Conservation (phyloP, 1,139 yeast genomes). For the Geotrichum histeridarum region DNA sequence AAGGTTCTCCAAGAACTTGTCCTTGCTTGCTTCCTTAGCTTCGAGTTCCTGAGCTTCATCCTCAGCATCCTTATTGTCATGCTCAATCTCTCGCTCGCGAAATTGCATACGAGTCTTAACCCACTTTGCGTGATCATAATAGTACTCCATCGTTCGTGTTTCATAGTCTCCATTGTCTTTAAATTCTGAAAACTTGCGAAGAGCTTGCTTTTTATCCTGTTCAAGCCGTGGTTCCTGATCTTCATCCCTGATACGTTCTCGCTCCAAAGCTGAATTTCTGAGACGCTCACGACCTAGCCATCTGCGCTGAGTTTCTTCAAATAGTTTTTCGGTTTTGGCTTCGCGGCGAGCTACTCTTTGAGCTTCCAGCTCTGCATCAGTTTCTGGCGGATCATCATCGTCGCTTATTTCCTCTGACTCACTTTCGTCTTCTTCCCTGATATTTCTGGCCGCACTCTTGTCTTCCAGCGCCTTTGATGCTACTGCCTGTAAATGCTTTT, state of each 20-base stretch:
- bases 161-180: slow-evolving; percentile 27
- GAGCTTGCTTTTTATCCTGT: slow-evolving; percentile 23
- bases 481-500: slow-evolving; percentile 21
- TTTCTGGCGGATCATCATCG: slow-evolving; percentile 7
- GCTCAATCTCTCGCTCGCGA: slow-evolving; percentile 31
- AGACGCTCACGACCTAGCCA: slow-evolving; percentile 29
- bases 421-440: slow-evolving; percentile 7
- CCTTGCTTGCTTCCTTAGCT: slow-evolving; percentile 9
- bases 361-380: slow-evolving; percentile 26
- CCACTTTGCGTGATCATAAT: slow-evolving; percentile 36
- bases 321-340: slow-evolving; percentile 24
- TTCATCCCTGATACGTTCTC: slow-evolving; percentile 25
- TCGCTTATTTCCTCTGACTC: slow-evolving; percentile 8
- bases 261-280: slow-evolving; percentile 26
- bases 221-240: slow-evolving; percentile 21
- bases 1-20: slow-evolving; percentile 11
- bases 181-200: slow-evolving; percentile 26
- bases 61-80: slow-evolving; percentile 31
- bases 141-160: slow-evolving; percentile 29
- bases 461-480: slow-evolving; percentile 22
- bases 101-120: slow-evolving; percentile 29
- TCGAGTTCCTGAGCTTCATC: slow-evolving; percentile 26
- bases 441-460: background rate
- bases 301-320: slow-evolving; percentile 26
- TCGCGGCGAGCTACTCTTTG: slow-evolving; percentile 18